Evolutionary conservation across 2,329 filamentous ascomycete species (phyloP), one percentile per base, ranked within the genome.

Genomic region (Neofusicoccum parvum): DNA sequence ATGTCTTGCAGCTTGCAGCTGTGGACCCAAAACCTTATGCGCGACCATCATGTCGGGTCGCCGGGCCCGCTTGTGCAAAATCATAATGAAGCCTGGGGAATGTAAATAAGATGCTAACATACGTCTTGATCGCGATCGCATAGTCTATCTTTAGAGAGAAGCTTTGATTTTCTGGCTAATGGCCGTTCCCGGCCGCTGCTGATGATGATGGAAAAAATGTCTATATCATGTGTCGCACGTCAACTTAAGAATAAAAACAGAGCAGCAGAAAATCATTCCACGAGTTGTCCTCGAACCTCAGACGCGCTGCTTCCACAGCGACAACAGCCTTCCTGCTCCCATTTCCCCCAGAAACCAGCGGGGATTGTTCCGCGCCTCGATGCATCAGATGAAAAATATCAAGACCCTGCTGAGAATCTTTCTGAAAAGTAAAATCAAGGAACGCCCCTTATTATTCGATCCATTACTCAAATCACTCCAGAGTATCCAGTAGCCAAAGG

Each of bases 1-100:
- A 49, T 49, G 37, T 58, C 53, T 41, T 45, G 53, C 53, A 46
- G 23, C 56, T 14, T 60, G 56, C 41, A 48, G 56, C 27, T 59
- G 56, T 48, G 41, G 41, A 48, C 14, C 41, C 41, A 45, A n/a
- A 32, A 20, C 39, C 51, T 41, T 32, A 20, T 60, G 56, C 43
- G 10, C 32, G n/a, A 36, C 56, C 56, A 27, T 23, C 32, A 34
- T 27, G 11, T 6, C 27, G 56, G 56, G 43, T 48, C 54, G 23
- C 20, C 15, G 54, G 39, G 27, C 9, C 54, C 54, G 45, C 54
- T 20, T 20, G n/a, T 45, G 53, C 53, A 23, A 6, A 23, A n/a
- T 7, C 37, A 27, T 17, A 56, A 45, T 36, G 27, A 27, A 32
- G 36, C 6, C 15, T 23, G 27, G 9, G 27, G 27, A 32, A 32